These are phyloP conservation scores for Dryas integrifolia DNA, from an alignment of 331 rosid genomes.

Conservation along the genomic window DNA sequence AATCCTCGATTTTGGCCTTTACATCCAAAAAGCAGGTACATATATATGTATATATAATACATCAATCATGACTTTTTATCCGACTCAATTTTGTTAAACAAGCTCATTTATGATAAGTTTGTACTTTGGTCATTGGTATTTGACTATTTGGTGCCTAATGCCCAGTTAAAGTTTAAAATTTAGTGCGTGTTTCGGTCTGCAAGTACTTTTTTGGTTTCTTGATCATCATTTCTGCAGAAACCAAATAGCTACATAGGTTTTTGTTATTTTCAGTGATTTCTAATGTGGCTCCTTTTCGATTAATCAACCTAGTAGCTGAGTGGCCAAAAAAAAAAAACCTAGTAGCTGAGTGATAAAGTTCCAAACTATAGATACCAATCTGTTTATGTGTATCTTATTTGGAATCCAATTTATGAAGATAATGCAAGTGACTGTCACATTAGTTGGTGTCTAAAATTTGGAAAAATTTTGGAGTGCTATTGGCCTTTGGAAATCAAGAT, in stretches of 20 bases:
- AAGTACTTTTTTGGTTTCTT: neutral
- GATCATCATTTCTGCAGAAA: neutral
- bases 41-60: neutral
- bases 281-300: neutral
- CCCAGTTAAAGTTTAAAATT: too few species aligned
- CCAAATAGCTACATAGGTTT: neutral
- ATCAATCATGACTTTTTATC: too few species aligned
- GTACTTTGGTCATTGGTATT: too few species aligned
- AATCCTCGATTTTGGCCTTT: slow-evolving; percentile 66
- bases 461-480: neutral
- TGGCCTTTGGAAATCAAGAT: neutral
- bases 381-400: neutral
- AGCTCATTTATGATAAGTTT: neutral
- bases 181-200: neutral
- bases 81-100: too few species aligned
- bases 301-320: neutral
- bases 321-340: too few species aligned
- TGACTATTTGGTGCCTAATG: too few species aligned
- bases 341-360: too few species aligned
- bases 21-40: slow-evolving; percentile 66
- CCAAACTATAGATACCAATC: neutral
- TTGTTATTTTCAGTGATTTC: neutral
- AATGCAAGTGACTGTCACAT: neutral
- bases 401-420: neutral
- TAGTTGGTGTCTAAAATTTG: neutral